Evolutionary conservation across 768 basidiomycete species (phyloP).

Genomic region (Pleurotus salmoneostramineus): DNA sequence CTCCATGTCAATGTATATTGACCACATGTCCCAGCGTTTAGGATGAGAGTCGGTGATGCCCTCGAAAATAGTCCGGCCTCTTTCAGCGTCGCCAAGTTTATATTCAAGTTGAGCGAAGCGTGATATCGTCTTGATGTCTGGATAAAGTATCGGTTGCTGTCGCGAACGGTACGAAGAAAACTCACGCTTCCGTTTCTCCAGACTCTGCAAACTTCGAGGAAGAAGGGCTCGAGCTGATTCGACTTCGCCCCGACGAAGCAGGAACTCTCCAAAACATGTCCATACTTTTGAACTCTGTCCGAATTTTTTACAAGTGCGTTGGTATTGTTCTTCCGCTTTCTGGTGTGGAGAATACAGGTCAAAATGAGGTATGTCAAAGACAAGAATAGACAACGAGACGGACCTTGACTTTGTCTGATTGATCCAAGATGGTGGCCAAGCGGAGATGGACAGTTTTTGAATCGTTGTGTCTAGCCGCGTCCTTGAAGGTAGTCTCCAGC

Average conservation of each 20-base stretch:
- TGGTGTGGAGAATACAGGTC: slow-evolving; percentile 23
- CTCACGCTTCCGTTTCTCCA: slow-evolving; percentile 93
- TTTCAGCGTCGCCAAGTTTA: slow-evolving; percentile 88
- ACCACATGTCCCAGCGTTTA: slow-evolving; percentile 95
- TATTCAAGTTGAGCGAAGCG: slow-evolving; percentile 96
- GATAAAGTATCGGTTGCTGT: background rate
- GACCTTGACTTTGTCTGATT: slow-evolving; percentile 81
- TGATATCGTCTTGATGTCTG: slow-evolving; percentile 94
- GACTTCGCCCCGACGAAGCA: slow-evolving; percentile 65
- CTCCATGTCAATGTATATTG: slow-evolving; percentile 96
- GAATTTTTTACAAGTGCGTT: slow-evolving; percentile 90
- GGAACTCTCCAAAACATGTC: slow-evolving; percentile 84
- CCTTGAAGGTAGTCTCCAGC: slow-evolving; percentile 80
- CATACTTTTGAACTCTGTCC: slow-evolving; percentile 91
- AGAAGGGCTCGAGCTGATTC: slow-evolving; percentile 85
- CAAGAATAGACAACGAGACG: slow-evolving; percentile 11
- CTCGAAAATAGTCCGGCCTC: slow-evolving; percentile 94
- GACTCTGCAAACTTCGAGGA: slow-evolving; percentile 82
- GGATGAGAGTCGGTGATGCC: slow-evolving; percentile 95
- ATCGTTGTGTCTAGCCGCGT: slow-evolving; percentile 88
- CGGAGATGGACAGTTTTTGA: slow-evolving; percentile 87
- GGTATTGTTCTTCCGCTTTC: slow-evolving; percentile 93
- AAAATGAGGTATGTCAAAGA: background rate
- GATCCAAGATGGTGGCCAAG: slow-evolving; percentile 79
- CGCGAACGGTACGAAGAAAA: slow-evolving; percentile 10